These are phyloP conservation scores for Aegilops longissima DNA, from an alignment of 176 grass and related monocot genomes.

Conservation along the genomic window DNA sequence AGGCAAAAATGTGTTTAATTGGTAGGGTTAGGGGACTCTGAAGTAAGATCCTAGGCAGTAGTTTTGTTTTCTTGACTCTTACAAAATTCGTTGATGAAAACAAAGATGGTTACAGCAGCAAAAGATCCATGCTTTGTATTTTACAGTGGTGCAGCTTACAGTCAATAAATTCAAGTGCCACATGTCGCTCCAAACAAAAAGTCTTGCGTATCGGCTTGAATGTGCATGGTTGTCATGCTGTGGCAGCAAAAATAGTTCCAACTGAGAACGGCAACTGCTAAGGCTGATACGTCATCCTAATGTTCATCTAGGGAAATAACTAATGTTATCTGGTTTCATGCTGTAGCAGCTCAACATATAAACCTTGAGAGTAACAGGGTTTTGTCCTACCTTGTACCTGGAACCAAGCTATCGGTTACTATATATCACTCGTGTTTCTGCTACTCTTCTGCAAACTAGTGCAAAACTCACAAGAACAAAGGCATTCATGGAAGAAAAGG, in stretches of 20 bases:
- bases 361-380: conserved; percentile 31
- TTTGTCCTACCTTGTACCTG: conserved; percentile 14
- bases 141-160: conserved; percentile 8
- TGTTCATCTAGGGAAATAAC: neutral
- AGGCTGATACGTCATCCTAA: neutral
- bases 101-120: conserved; percentile 6
- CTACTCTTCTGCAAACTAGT: conserved; percentile 19
- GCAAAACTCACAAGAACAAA: conserved; percentile 15
- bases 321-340: neutral
- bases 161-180: neutral
- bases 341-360: neutral
- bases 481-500: conserved; percentile 5
- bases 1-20: conserved; percentile 13
- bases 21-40: conserved; percentile 12
- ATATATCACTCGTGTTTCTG: neutral
- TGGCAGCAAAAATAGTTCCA: neutral
- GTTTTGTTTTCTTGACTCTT: neutral
- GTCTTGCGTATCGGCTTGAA: neutral
- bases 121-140: conserved; percentile 31
- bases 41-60: conserved; percentile 41
- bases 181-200: neutral
- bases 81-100: conserved; percentile 20
- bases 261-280: neutral
- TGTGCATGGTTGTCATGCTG: neutral
- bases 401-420: conserved; percentile 1